These are phyloP conservation scores for Cyclotella atomus DNA, from an alignment of 108 stramenopile species.

Conservation along the genomic window DNA sequence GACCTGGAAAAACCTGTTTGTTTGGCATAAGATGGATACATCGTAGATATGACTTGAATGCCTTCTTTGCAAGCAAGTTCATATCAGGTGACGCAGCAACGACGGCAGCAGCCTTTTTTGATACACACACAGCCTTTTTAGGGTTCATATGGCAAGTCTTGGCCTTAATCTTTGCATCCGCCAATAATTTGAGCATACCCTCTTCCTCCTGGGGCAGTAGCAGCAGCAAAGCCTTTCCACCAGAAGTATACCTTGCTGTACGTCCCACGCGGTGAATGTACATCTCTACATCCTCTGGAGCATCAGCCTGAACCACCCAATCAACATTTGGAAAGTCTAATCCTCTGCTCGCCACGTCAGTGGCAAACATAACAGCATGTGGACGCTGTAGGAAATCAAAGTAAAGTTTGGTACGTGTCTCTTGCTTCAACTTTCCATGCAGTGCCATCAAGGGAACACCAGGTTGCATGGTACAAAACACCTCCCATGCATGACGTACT, in stretches of 20 bases:
- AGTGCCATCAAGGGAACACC: constrained; percentile 96
- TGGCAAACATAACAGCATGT: constrained; percentile 95
- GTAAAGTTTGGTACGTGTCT: constrained; percentile 93
- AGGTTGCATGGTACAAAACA: constrained; percentile 94
- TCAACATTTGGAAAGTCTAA: constrained; percentile 97
- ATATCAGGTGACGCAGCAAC: constrained; percentile 81
- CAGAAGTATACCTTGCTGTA: constrained; percentile 88
- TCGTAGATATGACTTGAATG: constrained; percentile 92
- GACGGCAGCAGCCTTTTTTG: constrained; percentile 84
- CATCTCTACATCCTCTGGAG: constrained; percentile 95
- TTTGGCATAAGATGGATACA: constrained; percentile 90
- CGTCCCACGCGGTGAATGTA: constrained; percentile 96
- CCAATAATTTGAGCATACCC: constrained; percentile 51
- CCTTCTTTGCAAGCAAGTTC: constrained; percentile 85
- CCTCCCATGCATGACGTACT: constrained; percentile 92
- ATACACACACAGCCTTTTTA: constrained; percentile 88
- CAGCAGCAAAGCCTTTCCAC: constrained; percentile 90
- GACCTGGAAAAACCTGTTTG: constrained; percentile 64
- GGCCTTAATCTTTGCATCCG: constrained; percentile 80
- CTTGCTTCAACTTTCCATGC: constrained; percentile 98
- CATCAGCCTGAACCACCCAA: constrained; percentile 99
- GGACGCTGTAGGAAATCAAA: constrained; percentile 91
- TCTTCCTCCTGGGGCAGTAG: constrained; percentile 89
- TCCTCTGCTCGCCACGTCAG: constrained; percentile 96
- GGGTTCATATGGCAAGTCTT: constrained; percentile 92